Conservation (phyloP, 2,329 filamentous ascomycete species). For the Tolypocladium tundrense region DNA sequence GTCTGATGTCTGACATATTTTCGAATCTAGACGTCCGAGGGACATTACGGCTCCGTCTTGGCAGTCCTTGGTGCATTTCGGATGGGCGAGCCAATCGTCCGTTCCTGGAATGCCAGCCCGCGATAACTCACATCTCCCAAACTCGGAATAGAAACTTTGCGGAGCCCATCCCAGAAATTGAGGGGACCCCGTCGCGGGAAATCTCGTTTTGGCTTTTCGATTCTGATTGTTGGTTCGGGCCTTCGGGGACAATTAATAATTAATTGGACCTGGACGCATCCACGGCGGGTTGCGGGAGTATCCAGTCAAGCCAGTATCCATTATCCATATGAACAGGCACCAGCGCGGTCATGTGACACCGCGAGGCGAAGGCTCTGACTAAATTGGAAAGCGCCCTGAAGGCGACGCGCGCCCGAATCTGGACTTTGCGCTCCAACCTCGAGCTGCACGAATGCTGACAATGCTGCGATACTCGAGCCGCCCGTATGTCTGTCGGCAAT, state of each 20-base stretch:
- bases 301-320: too few species aligned
- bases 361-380: background rate
- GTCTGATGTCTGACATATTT: background rate
- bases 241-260: background rate
- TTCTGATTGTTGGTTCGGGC: background rate
- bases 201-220: background rate
- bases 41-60: background rate
- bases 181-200: background rate
- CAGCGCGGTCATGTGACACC: background rate
- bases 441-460: background rate
- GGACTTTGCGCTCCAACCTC: background rate
- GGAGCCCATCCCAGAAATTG: background rate
- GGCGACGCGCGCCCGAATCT: background rate
- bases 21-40: background rate
- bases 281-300: too few species aligned
- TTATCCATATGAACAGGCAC: background rate
- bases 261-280: too few species aligned
- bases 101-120: background rate
- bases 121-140: background rate
- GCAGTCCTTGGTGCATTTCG: background rate
- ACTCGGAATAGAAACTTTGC: background rate
- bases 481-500: slow-evolving; percentile 24
- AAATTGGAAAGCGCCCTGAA: background rate
- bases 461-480: slow-evolving; percentile 20
- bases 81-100: background rate